Conservation (phyloP, 2,329 filamentous ascomycete species). For the Akanthomyces muscarius region DNA sequence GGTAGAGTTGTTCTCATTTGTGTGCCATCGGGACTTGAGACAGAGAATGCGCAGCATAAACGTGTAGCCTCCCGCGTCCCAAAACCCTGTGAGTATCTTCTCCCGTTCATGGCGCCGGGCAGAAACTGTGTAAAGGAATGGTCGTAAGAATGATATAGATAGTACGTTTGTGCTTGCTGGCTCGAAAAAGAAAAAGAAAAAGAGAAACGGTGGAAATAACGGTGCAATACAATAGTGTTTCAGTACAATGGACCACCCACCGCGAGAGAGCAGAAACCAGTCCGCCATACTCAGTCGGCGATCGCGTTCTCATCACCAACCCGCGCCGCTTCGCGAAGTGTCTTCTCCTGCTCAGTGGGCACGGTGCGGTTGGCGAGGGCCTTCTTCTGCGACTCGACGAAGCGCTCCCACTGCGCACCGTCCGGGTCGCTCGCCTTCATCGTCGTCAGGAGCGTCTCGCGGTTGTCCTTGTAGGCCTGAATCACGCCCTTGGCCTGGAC, state of each 20-base stretch:
- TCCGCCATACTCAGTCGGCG: slow-evolving; percentile 31
- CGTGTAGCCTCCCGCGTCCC: neutral
- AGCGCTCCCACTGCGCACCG: slow-evolving; percentile 51
- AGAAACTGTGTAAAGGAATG: neutral
- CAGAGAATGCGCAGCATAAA: too few relatives aligned
- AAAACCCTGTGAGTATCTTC: too few relatives aligned
- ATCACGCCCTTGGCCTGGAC: slow-evolving; percentile 57
- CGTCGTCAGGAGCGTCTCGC: slow-evolving; percentile 44
- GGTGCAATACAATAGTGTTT: slow-evolving; percentile 1
- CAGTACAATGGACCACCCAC: neutral
- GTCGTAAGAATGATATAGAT: neutral
- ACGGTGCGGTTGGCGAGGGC: slow-evolving; percentile 49
- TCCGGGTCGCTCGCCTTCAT: slow-evolving; percentile 61
- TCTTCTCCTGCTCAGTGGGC: slow-evolving; percentile 26
- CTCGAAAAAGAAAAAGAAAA: neutral
- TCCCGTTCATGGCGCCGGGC: slow-evolving; percentile 11
- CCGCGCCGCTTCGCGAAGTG: slow-evolving; percentile 17
- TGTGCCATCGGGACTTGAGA: too few relatives aligned
- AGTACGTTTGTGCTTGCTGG: neutral
- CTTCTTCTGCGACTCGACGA: slow-evolving; percentile 60
- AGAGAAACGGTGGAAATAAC: neutral
- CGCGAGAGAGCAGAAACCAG: neutral
- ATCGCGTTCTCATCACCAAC: slow-evolving; percentile 39
- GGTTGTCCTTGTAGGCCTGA: slow-evolving; percentile 56
- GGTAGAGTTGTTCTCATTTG: too few relatives aligned